Base-by-base conservation (phyloP, 2,329 filamentous ascomycete genomes). In the Exophiala viscosa region DNA sequence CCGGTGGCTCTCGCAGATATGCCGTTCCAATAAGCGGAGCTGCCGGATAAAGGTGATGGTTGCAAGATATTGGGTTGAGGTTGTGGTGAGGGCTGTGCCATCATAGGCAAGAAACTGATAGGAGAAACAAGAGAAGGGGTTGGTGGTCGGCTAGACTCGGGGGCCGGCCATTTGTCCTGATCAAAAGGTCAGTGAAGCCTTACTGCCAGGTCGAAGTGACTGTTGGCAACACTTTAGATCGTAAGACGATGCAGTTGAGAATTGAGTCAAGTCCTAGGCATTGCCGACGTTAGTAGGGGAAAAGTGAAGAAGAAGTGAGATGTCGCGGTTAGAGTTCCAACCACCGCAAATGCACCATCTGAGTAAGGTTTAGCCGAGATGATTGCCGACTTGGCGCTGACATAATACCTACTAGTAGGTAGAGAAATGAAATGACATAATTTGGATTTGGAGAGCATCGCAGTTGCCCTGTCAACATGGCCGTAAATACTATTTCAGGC, bases 31-130 rank as follows among this genome's bases (percentile, higher is more conserved):
- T 31, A 15, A 11, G 31, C 35, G 42, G 40, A 13, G 20, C 13
- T 15, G 5, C 45, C 17, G 38, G 52, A 38, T 23, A 47, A 13
- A 33, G 43, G 18, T 23, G 55, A 33, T 28, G 52, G 18, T 18
- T 51, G 42, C 17, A 43, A 32, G 7, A 48, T 45, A 28, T 48
- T 47, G 23, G 51, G 41, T 34, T 50, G 54, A 44, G 48, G 23
- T 28, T 28, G 46, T 48, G 54, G 39, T 15, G 48, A 45, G 3
- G 44, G 56, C 13, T 57, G 54, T 43, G 59, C 59, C 59, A 61
- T 61, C 39, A 41, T 54, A 55, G 31, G 47, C 35, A 46, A 46
- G 14, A 40, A 23, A 23, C 18, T 15, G 15, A 6, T 15, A 45
- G 42, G n/a, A 5, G 23, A 9, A 17, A 31, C 42, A 17, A 17